A percentile compares a stretch with the other conserved stretches of the same genome.
These are phyloP conservation scores for Metschnikowia lachancei DNA, from an alignment of 805 yeast genomes.

Conservation along the genomic window DNA sequence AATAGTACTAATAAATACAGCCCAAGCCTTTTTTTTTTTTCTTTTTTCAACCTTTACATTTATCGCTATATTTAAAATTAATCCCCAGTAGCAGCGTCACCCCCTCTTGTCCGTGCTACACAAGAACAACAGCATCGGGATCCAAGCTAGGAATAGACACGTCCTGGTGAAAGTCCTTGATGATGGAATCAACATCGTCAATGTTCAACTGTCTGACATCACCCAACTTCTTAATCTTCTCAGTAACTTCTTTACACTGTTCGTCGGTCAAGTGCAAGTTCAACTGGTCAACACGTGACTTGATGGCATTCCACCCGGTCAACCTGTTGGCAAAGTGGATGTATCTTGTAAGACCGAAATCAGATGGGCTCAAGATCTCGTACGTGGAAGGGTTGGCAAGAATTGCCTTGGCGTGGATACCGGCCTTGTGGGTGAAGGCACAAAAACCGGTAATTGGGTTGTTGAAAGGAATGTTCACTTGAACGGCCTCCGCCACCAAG, in stretches of 20 bases:
- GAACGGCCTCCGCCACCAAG: slow-evolving; percentile 95
- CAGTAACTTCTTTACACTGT: slow-evolving; percentile 92
- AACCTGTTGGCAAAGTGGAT: slow-evolving; percentile 97
- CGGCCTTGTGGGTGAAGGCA: slow-evolving; percentile 99
- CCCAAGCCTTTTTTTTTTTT: too few species aligned
- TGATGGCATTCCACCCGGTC: slow-evolving; percentile 99
- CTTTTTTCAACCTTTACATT: neutral
- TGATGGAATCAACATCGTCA: slow-evolving; percentile 96
- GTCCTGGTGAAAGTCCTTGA: slow-evolving; percentile 87
- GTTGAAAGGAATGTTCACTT: slow-evolving; percentile 95
- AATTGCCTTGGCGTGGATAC: slow-evolving; percentile 98
- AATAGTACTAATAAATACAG: too few species aligned
- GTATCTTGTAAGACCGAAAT: slow-evolving; percentile 93
- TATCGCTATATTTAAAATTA: neutral
- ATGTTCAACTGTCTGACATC: slow-evolving; percentile 92
- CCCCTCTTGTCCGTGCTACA: neutral
- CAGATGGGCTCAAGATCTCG: slow-evolving; percentile 91
- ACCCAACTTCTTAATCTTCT: slow-evolving; percentile 89
- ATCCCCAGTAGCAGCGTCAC: neutral
- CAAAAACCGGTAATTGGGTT: slow-evolving; percentile 99
- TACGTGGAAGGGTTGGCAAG: slow-evolving; percentile 98
- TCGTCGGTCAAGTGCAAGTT: slow-evolving; percentile 86
- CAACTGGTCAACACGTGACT: slow-evolving; percentile 95
- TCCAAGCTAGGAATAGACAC: slow-evolving; percentile 49
- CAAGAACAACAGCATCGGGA: slow-evolving; percentile 13